Percentiles rank a stretch among this genome's conserved stretches.
Conservation (phyloP, 1,284 basidiomycete genomes). For the Jaminaea rosea region DNA sequence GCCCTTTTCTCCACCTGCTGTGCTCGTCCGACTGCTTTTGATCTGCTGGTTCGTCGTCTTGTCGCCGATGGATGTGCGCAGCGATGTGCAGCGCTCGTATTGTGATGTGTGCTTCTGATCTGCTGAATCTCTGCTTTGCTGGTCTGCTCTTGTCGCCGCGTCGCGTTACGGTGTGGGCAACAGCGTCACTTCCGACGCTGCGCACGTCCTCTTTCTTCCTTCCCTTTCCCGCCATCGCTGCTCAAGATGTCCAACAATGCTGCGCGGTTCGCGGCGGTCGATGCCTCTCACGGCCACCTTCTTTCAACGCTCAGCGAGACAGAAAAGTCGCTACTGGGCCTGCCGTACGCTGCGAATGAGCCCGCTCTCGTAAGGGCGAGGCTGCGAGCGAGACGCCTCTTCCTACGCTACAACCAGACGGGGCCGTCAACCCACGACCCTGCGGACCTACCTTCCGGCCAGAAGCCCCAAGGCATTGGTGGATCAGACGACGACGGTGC, state of each 20-base stretch:
- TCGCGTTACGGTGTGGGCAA: too few relatives aligned
- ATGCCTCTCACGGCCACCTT: neutral
- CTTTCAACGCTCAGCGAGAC: conserved; percentile 1
- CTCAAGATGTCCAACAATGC: neutral
- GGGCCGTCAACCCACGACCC: conserved; percentile 2
- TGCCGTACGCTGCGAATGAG: conserved; percentile 17
- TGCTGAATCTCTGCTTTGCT: too few relatives aligned
- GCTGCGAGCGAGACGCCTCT: conserved; percentile 7
- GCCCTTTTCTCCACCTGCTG: too few relatives aligned
- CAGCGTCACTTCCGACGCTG: too few relatives aligned
- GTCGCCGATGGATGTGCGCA: too few relatives aligned
- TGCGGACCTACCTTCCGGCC: conserved; percentile 2
- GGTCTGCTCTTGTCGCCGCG: too few relatives aligned
- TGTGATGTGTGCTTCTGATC: too few relatives aligned
- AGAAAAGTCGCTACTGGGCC: conserved; percentile 2
- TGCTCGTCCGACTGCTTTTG: too few relatives aligned
- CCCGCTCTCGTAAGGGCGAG: conserved; percentile 8
- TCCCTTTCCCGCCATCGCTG: neutral
- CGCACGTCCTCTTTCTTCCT: too few relatives aligned
- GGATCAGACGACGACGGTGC: neutral
- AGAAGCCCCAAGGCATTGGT: conserved; percentile 5
- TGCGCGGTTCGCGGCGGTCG: neutral
- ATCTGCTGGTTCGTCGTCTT: too few relatives aligned
- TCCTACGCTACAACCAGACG: conserved; percentile 12
- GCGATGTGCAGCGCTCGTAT: too few relatives aligned